A percentile compares a stretch with the other conserved stretches of the same genome.
phyloP scores from a whole-genome alignment of 179 eudicot species.

The Patellifolia procumbens region DNA sequence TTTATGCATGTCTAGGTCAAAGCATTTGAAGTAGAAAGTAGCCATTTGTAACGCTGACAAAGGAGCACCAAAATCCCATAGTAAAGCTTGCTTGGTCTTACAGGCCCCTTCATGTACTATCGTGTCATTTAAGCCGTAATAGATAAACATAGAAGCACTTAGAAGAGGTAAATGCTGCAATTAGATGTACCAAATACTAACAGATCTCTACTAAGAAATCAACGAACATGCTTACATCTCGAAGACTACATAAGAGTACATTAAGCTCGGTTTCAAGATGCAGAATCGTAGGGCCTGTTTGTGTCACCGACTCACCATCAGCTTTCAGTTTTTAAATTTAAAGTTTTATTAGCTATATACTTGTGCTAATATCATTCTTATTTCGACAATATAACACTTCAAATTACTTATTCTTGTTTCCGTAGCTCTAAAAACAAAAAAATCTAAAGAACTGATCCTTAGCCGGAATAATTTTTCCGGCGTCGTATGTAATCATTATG shows the following conservation, averaged over 20 bases:
- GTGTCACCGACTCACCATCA: too few relatives aligned
- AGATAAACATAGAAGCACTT: too few relatives aligned
- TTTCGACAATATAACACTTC: too few relatives aligned
- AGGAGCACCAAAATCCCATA: not conserved
- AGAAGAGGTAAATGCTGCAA: not conserved
- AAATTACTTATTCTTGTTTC: too few relatives aligned
- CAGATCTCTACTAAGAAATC: not conserved
- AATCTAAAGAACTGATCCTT: too few relatives aligned
- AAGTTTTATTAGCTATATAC: too few relatives aligned
- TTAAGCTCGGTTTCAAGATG: too few relatives aligned
- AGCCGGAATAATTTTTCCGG: not conserved
- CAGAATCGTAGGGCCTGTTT: too few relatives aligned
- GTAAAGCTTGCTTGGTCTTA: not conserved
- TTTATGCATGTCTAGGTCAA: too few relatives aligned
- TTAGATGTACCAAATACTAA: not conserved
- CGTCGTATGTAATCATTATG: not conserved
- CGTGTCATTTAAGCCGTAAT: not conserved
- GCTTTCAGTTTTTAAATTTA: too few relatives aligned
- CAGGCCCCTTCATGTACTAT: not conserved
- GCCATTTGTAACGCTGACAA: not conserved
- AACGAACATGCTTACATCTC: not conserved
- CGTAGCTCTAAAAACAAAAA: too few relatives aligned
- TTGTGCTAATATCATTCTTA: too few relatives aligned
- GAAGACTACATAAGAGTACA: not conserved
- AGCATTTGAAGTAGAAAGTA: not conserved